These are phyloP conservation scores for Aspergillus campestris DNA, from an alignment of 495 filamentous ascomycete species.

Conservation along the genomic window DNA sequence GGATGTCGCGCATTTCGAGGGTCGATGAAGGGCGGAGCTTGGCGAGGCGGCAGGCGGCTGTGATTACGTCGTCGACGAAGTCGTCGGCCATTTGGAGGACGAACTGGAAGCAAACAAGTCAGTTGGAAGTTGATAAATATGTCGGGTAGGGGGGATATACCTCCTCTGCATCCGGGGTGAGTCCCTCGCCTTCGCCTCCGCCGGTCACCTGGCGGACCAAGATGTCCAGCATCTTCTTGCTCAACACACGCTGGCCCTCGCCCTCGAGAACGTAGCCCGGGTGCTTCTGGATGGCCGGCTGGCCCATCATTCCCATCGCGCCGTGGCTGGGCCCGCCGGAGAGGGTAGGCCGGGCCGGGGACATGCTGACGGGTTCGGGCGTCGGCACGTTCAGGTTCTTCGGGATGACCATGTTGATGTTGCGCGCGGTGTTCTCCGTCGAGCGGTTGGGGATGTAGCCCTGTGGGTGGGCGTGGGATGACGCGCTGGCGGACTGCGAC, in stretches of 20 bases:
- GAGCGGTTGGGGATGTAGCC: constrained; percentile 42
- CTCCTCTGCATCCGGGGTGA: constrained; percentile 92
- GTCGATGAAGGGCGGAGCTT: constrained; percentile 84
- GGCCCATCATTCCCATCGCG: constrained; percentile 69
- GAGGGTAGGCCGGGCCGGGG: constrained; percentile 65
- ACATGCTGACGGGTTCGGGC: constrained; percentile 63
- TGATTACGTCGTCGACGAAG: constrained; percentile 86
- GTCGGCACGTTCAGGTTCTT: constrained; percentile 63
- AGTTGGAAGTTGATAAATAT: constrained; percentile 5
- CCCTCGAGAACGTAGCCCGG: constrained; percentile 78
- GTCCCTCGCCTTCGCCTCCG: constrained; percentile 56
- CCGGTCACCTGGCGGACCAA: constrained; percentile 89
- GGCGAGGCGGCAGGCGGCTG: constrained; percentile 77
- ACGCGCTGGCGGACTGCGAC: constrained; percentile 20
- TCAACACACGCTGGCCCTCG: constrained; percentile 80
- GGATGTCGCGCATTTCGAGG: constrained; percentile 88
- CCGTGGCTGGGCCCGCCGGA: constrained; percentile 64
- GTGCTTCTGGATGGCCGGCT: constrained; percentile 74
- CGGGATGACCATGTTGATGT: constrained; percentile 65
- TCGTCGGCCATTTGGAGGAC: constrained; percentile 86
- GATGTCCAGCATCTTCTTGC: constrained; percentile 94
- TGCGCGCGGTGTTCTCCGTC: constrained; percentile 35
- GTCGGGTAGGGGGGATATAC: constrained; percentile 34
- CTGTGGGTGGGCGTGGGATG: constrained; percentile 45
- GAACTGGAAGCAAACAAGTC: constrained; percentile 42